Base-by-base conservation (phyloP, 2,329 filamentous ascomycete species). In the Penicillium sp. region DNA sequence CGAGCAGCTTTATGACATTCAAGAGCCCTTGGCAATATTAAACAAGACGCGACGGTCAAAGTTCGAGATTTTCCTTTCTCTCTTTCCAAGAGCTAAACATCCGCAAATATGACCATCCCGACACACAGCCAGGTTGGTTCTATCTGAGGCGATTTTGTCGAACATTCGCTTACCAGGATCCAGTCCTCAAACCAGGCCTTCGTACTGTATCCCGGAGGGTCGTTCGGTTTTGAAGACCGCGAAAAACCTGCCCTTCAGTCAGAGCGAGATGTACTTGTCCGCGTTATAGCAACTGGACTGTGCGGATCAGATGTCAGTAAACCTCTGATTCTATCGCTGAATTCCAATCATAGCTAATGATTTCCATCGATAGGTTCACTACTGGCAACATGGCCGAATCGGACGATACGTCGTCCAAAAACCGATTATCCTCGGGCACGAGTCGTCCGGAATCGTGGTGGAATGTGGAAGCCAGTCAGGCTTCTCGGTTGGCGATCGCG, bases 281-380 rank as follows among this genome's bases (percentile, higher is more conserved):
- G 88, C 73, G 83, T 93, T 67, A 88, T 90, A 80, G 93, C 89
- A 82, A 95, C 91, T 2, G 91, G 91, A 67, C 93, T 95, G 78
- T 94, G 91, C 81, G 91, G 91, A 61, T 91, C 88, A 58, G 91
- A 95, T 77, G 90, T 90, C 66, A 85, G 69, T 62, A 13, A 4
- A 7, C 6, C 23, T 19, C 5, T 13, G 41, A 35, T 17, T 17
- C 44, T 23, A 3, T 5, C 13, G 45, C 19, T 21, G n/a, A 2
- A 7, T 8, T 38, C 9, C 4, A 45, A 29, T 29, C 26, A 23
- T 48, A 15, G 26, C 48, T 51, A 47, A 49, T 7, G 19, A 30
- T 15, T 11, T 7, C 19, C 29, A 9, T 29, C 41, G 58, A 60
- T 54, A 75, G 73, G 69, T 79, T 23, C 77, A 79, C 63, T 79